phyloP scores from a whole-genome alignment of 495 filamentous ascomycete species.

The Lineolata rhizophorae region DNA sequence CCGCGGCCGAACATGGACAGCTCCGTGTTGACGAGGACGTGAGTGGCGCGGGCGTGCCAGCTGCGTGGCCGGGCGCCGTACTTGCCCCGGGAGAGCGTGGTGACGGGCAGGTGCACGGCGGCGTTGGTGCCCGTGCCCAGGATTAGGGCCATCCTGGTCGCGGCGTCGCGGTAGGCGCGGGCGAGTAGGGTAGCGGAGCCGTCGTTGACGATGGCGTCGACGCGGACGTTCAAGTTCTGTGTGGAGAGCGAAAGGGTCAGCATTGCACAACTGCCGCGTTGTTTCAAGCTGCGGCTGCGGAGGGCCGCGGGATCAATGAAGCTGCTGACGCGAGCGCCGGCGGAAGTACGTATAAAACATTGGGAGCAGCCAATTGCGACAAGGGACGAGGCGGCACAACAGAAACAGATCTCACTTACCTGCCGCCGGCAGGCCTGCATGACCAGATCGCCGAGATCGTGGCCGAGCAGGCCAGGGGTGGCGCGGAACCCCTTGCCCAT shows the following conservation, averaged over 20 bases:
- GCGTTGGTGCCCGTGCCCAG: conserved; percentile 24
- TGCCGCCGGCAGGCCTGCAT: conserved; percentile 29
- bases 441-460: conserved; percentile 36
- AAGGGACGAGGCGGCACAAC: background rate
- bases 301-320: too few species aligned
- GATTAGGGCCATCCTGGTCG: conserved; percentile 21
- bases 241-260: too few species aligned
- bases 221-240: conserved; percentile 18
- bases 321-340: too few species aligned
- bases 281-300: too few species aligned
- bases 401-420: conserved; percentile 10
- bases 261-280: too few species aligned
- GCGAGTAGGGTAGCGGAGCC: conserved; percentile 20
- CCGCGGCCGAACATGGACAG: conserved; percentile 23
- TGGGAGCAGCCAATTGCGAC: too few species aligned
- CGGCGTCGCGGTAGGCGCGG: conserved; percentile 18
- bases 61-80: conserved; percentile 16
- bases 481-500: conserved; percentile 51
- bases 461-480: conserved; percentile 30
- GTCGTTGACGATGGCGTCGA: conserved; percentile 24
- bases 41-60: conserved; percentile 15
- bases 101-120: conserved; percentile 18
- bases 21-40: conserved; percentile 24
- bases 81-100: conserved; percentile 15
- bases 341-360: too few species aligned